Base-by-base conservation (phyloP, 2,329 filamentous ascomycete genomes). In the Davidsoniella eucalypti region DNA sequence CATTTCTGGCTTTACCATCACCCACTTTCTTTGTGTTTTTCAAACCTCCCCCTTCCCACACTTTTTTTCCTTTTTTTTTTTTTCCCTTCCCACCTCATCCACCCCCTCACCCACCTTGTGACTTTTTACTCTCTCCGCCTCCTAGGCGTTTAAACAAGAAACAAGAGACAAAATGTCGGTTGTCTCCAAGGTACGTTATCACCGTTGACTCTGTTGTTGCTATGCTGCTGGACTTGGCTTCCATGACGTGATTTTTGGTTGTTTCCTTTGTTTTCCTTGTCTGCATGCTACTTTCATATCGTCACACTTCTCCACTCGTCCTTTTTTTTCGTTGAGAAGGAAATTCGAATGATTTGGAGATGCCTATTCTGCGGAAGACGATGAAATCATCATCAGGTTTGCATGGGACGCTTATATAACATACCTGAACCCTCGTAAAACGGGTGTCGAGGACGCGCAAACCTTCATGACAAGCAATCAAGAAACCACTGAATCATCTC, bases 141-240 rank as follows among this genome's bases (percentile, higher is more conserved):
- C 47, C 47, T 53, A 53, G 51, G 51, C 51, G 51, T 53, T 53
- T 53, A 53, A 53, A 53, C 51, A 53, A 53, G 43, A 51, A 54
- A 67, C 63, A 60, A 66, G 65, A 67, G 72, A 68, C 73, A 76
- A 67, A 63, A 77, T 77, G 73, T 75, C 73, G 68, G 71, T 77
- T 71, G 72, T 68, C 67, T 72, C 71, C 57, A 74, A 76, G 72
- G 74, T 78, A 65, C 55, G 71, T 67, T 56, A 56, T 44, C n/a
- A 38, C n/a, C 53, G 51, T 42, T 40, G 41, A 38, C 44, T 26
- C 29, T 47, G 38, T 41, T 42, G 41, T 26, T 14, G 33, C 23
- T 17, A 17, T 37, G 26, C 10, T 46, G 16, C 42, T 48, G n/a
- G 16, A 21, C 38, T 40, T 52, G 47, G 39, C 25, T 14, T 37